Evolutionary conservation across 768 basidiomycete species (phyloP), one percentile per base, ranked within the genome.

Genomic region (Sporobolomyces pararoseus): DNA sequence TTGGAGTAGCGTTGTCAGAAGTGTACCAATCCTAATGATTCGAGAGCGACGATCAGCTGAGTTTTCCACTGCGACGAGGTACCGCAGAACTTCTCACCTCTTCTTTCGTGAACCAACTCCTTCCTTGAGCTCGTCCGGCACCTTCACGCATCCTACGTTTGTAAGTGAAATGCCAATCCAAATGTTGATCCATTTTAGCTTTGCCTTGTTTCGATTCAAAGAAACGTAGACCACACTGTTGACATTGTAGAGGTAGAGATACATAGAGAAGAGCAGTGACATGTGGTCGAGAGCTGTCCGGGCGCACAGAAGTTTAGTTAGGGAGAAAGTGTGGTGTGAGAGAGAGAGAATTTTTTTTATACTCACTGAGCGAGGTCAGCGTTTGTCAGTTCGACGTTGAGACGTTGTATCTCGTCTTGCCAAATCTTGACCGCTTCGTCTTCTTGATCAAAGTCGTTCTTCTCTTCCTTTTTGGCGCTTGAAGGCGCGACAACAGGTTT

Each of bases 141-240:
- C 86, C 87, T 78, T 80, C 78, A 12, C 77, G 61, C 42, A 79
- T 76, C 54, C 77, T 89, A 68, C 88, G 85, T 77, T 97, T 98
- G 78, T 95, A 89, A 78, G 87, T 84, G 81, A 96, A 97, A 79
- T 99, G 95, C 88, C 90, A 89, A 79, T 99, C 95, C 76, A 98
- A 84, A 78, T 99, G 96, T 66, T 87, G 86, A 75, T 94, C 86
- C 83, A 93, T 84, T 46, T 81, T 83, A 78, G 86, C 88, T 81
- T 88, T 90, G 69, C 90, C 92, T 62, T 82, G 76, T 32, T 81
- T 78, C 35, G 85, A 86, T 75, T 90, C 89, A 55, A 88, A 82
- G 79, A 94, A 95, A 51, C 95, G 88, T 63, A 90, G 81, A 23
- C 89, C 90, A 81, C 95, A 99, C 77, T 97, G 94, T 80, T 88